phyloP scores from a whole-genome alignment of 2,329 filamentous ascomycete species.

The Didymella lethalis region DNA sequence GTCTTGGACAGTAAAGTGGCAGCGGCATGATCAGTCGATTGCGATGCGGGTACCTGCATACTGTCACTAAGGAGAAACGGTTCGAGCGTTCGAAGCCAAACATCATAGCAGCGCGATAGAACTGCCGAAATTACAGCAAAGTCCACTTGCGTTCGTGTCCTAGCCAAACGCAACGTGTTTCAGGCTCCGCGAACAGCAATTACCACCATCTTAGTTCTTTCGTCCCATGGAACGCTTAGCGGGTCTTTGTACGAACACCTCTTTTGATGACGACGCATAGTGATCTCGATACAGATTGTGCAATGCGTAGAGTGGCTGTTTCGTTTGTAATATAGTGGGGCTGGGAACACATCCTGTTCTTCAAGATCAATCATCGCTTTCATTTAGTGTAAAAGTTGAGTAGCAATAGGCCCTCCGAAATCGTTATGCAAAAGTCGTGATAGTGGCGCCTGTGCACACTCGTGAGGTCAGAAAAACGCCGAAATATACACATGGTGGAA shows the following conservation, averaged over 20 bases:
- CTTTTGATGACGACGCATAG: constrained; percentile 3
- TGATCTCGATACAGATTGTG: constrained; percentile 1
- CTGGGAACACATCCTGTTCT: background rate
- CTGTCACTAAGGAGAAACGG: background rate
- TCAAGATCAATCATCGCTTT: background rate
- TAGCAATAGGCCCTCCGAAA: background rate
- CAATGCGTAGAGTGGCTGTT: background rate
- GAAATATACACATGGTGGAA: background rate
- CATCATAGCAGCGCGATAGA: background rate
- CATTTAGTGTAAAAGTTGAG: constrained; percentile 9
- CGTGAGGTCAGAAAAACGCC: constrained; percentile 1
- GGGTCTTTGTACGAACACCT: background rate
- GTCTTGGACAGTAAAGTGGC: background rate
- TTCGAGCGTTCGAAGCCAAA: background rate
- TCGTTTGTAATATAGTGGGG: constrained; percentile 6
- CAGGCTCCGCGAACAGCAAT: constrained; percentile 4
- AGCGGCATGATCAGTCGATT: constrained; percentile 1
- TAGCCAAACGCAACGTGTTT: constrained; percentile 15
- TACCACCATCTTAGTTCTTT: background rate
- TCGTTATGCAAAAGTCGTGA: background rate
- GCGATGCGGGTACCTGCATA: constrained; percentile 16
- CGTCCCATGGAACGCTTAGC: background rate
- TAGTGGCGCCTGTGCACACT: constrained; percentile 6
- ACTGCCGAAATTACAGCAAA: constrained; percentile 6
- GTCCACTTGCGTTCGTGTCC: background rate